A percentile compares a stretch with the other conserved stretches of the same genome.
phyloP scores from a whole-genome alignment of 345 rosid species.

The Toxicodendron radicans region DNA sequence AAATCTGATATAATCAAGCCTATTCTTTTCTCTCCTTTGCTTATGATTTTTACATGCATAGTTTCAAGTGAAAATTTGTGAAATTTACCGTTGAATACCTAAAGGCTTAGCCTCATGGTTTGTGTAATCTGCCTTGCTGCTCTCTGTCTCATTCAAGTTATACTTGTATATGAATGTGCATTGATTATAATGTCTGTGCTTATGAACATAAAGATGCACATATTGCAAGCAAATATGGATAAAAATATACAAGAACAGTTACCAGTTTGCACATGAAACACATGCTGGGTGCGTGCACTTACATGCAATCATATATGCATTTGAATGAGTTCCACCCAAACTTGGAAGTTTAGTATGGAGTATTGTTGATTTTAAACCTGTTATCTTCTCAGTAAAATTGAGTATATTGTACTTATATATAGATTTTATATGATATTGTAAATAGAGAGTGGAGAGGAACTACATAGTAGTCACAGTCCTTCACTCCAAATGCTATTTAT shows the following conservation, averaged over 20 bases:
- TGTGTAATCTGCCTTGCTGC: too few species aligned
- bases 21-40: too few species aligned
- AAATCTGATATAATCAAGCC: too few species aligned
- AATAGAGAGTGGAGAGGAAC: neutral
- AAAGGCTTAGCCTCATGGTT: neutral
- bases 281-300: neutral
- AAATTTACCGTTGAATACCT: neutral
- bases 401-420: neutral
- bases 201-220: neutral
- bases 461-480: neutral
- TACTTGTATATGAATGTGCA: neutral
- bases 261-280: neutral
- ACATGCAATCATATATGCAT: neutral
- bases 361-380: neutral
- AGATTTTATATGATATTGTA: neutral
- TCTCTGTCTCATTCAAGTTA: too few species aligned
- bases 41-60: neutral
- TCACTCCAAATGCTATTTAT: neutral
- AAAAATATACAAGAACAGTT: neutral
- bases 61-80: neutral
- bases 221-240: slow-evolving; percentile 6
- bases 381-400: neutral
- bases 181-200: neutral
- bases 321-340: neutral
- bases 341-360: slow-evolving; percentile 2